A percentile compares a stretch with the other conserved stretches of the same genome.
Conservation (phyloP, 2,329 filamentous ascomycete genomes). For the Fusarium sp. region DNA sequence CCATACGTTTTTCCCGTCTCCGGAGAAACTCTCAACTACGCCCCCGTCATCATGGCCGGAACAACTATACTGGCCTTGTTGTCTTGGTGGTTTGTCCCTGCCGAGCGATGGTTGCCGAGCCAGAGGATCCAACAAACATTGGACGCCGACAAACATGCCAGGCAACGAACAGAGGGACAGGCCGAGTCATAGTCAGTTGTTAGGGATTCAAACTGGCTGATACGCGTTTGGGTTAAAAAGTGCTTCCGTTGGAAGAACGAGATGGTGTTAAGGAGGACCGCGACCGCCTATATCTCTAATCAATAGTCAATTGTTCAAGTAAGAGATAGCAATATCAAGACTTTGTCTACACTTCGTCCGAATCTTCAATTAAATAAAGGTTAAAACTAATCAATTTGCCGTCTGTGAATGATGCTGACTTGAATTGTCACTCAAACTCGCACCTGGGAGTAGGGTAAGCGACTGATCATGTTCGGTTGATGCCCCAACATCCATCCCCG, state of each 20-base stretch:
- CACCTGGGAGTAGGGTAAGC: background rate
- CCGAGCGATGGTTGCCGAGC: slow-evolving; percentile 55
- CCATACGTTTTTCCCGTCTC: slow-evolving; percentile 56
- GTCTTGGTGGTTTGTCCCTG: slow-evolving; percentile 58
- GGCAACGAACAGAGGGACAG: background rate
- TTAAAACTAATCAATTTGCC: background rate
- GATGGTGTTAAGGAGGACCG: background rate
- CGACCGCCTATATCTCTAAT: background rate
- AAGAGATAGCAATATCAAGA: background rate
- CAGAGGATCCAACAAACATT: slow-evolving; percentile 52
- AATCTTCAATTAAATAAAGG: accelerated
- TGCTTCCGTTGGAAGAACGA: background rate
- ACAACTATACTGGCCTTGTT: slow-evolving; percentile 58
- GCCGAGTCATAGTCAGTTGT: background rate
- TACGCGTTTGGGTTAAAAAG: background rate
- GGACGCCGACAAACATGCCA: slow-evolving; percentile 26
- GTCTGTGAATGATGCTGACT: background rate
- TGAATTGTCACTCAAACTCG: background rate
- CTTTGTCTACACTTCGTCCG: accelerated
- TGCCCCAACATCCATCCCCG: background rate
- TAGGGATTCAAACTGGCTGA: background rate
- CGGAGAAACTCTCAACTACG: slow-evolving; percentile 56
- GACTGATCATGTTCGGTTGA: background rate
- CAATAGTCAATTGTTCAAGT: background rate
- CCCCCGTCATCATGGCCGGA: slow-evolving; percentile 59